phyloP scores from a whole-genome alignment of 805 yeast genomes.

The Candida taoyuanica region DNA sequence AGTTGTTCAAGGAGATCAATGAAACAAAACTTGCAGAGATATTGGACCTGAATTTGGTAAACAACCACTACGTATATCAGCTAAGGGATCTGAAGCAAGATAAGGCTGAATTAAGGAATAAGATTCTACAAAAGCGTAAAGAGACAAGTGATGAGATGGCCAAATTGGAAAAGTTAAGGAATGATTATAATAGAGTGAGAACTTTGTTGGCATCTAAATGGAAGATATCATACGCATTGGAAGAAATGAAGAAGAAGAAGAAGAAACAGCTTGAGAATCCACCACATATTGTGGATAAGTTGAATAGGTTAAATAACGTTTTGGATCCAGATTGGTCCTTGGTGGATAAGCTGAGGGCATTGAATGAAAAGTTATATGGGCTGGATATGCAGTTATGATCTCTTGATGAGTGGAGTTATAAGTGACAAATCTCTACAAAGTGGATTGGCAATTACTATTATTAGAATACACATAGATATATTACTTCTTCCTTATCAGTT shows the following conservation, averaged over 20 bases:
- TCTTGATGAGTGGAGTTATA: too few species aligned
- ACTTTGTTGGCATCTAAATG: conserved; percentile 17
- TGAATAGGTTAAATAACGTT: conserved; percentile 26
- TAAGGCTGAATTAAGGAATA: conserved; percentile 28
- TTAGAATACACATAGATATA: background rate
- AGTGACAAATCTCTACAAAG: background rate
- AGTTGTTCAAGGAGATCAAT: conserved; percentile 23
- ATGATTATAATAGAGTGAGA: conserved; percentile 24
- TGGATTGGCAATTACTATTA: too few species aligned
- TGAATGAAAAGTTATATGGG: conserved; percentile 12
- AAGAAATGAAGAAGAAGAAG: conserved; percentile 2
- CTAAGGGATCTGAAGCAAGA: conserved; percentile 26
- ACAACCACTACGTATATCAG: conserved; percentile 30
- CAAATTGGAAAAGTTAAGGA: conserved; percentile 23
- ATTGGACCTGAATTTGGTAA: conserved; percentile 34
- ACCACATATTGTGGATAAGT: conserved; percentile 16
- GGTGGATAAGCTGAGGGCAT: conserved; percentile 12
- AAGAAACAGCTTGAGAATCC: background rate
- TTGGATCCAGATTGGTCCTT: conserved; percentile 27
- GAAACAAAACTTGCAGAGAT: conserved; percentile 28
- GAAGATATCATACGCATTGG: conserved; percentile 12
- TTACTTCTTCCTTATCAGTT: conserved; percentile 11
- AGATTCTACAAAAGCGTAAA: conserved; percentile 28
- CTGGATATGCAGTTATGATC: conserved; percentile 4
- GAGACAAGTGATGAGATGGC: conserved; percentile 24